Evolutionary conservation across 1,284 basidiomycete genomes (phyloP), one percentile per base, ranked within the genome.

Genomic region (Chalciporus sp.): DNA sequence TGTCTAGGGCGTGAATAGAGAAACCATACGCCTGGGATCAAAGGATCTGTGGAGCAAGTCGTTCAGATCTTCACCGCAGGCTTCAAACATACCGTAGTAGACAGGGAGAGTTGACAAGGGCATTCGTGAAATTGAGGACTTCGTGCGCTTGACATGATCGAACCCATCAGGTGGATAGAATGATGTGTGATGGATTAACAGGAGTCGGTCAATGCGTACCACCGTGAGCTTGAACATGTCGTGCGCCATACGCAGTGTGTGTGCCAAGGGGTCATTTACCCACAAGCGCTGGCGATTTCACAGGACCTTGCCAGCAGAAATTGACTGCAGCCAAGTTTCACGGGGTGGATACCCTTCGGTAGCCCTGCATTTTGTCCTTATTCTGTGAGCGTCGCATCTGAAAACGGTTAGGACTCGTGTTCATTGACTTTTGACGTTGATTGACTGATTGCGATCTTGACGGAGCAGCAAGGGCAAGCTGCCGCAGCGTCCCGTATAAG

Each of bases 171-270:
- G 17, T 37, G 35, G 35, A 17, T 8, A 52, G 55, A 61, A 54
- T 53, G 57, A 35, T 52, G 48, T 37, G 42, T 19, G 28, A 48
- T 49, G 43, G 12, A 31, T 47, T 58, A 50, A 45, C 39, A 19
- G 28, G 27, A 45, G 35, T 52, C 33, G 31, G 31, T 29, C 43
- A 37, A 46, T 28, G 11, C 42, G 39, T 54, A 61, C 55, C 48
- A 52, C 28, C 56, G 44, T 39, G 23, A 40, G n/a, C n/a, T n/a
- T n/a, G n/a, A n/a, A 52, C 62, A 65, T 57, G 66, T 65, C 65
- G 55, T 48, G 41, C 39, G 57, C 51, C 53, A 63, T 61, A 33
- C 61, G 68, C 56, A 59, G 55, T 60, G 58, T 17, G 47, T 17
- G 42, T 49, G 51, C n/a, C 45, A 39, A 42, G 27, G 26, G n/a